These are phyloP conservation scores for Posidonia australis DNA, from an alignment of 106 monocot genomes.

Conservation along the genomic window DNA sequence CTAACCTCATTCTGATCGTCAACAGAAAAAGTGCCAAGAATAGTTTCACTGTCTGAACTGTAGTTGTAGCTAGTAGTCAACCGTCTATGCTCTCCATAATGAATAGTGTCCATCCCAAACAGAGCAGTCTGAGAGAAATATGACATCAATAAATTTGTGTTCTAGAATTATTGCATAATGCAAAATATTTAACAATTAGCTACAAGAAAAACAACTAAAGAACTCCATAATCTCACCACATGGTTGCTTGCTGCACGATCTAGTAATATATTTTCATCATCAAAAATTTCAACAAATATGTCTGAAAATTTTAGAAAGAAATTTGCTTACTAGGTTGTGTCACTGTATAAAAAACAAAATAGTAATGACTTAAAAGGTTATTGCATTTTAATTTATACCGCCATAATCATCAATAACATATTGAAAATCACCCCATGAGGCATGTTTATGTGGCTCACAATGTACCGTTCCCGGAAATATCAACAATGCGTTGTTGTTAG, in stretches of 20 bases:
- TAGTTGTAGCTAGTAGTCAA: conserved; percentile 10
- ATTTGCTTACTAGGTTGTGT: neutral
- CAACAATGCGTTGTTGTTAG: conserved; percentile 56
- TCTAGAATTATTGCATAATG: neutral
- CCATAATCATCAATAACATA: conserved; percentile 79
- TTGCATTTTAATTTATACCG: conserved; percentile 29
- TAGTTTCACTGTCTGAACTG: conserved; percentile 3
- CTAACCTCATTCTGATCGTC: conserved; percentile 46
- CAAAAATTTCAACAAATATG: conserved; percentile 65
- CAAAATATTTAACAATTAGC: neutral
- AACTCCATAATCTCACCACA: conserved; percentile 37
- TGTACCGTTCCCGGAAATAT: conserved; percentile 69
- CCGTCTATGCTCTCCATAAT: conserved; percentile 18
- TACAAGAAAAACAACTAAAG: neutral
- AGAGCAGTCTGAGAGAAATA: conserved; percentile 40
- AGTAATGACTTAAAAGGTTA: too few relatives aligned
- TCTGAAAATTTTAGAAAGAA: conserved; percentile 33
- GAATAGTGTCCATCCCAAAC: conserved; percentile 46
- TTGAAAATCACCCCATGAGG: conserved; percentile 58
- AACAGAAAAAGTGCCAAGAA: conserved; percentile 16
- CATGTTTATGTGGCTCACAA: conserved; percentile 56
- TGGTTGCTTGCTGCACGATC: conserved; percentile 46
- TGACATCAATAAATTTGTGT: conserved; percentile 1
- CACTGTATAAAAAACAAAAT: too few relatives aligned
- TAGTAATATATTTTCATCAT: conserved; percentile 53